phyloP scores from a whole-genome alignment of 305 asterid species.

The Vinca major region DNA sequence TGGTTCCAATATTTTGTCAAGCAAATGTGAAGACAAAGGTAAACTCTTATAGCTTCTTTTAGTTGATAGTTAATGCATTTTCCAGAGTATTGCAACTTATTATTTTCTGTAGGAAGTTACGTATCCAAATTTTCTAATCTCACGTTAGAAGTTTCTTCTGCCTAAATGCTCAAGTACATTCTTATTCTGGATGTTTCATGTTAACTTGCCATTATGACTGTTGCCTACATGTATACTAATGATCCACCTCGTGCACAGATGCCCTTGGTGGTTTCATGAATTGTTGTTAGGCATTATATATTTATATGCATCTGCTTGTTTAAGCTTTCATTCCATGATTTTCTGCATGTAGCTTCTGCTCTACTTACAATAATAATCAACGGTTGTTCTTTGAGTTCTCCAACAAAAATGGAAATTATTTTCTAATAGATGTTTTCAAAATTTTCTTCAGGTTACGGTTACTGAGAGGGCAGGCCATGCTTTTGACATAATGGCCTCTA shows the following conservation, averaged over 20 bases:
- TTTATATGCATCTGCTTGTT: background rate
- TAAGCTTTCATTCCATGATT: background rate
- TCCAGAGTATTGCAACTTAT: slow-evolving; percentile 5
- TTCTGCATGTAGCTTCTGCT: background rate
- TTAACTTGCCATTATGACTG: slow-evolving; percentile 1
- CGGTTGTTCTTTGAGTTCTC: background rate
- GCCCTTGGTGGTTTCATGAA: background rate
- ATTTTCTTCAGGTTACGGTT: slow-evolving; percentile 56
- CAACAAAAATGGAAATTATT: background rate
- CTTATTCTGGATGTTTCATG: background rate
- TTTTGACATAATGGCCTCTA: slow-evolving; percentile 58
- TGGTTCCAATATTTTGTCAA: slow-evolving; percentile 71
- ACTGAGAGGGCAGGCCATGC: slow-evolving; percentile 96
- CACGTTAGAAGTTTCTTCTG: background rate
- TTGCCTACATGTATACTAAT: background rate
- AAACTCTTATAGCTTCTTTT: slow-evolving; percentile 12
- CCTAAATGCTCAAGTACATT: background rate
- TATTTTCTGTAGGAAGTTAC: background rate
- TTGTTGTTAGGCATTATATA: too few relatives aligned
- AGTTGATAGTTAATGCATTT: slow-evolving; percentile 6
- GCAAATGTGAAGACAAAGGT: slow-evolving; percentile 90
- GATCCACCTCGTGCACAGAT: background rate
- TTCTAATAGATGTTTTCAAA: slow-evolving; percentile 2
- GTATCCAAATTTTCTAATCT: background rate
- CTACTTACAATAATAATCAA: background rate